Evolutionary conservation across 352 stramenopile genomes (phyloP), one percentile per base, ranked within the genome.

Genomic region (Pythium vanterpoolii): DNA sequence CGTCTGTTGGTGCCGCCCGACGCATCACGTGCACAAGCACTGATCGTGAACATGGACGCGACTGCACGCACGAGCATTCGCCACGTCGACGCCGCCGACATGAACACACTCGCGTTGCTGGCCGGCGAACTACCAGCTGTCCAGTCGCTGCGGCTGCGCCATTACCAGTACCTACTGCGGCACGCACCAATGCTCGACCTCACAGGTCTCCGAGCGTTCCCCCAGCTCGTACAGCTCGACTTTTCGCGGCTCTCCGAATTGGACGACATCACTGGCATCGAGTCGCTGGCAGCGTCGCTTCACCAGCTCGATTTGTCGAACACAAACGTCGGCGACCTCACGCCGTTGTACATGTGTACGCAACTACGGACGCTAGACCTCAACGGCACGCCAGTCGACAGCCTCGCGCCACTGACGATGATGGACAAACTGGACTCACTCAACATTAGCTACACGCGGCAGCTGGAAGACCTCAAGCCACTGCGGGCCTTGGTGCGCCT

Each of bases 371-470:
- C 58, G 28, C 47, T 68, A 21, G 59, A 68, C 24, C 18, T 68
- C 16, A 30, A 53, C 28, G 45, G 30, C 46, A 63, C 54, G 18
- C 60, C 46, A 4, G 47, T 68, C 9, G 31, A 40, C 28, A 58
- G 19, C 28, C 62, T 68, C 40, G 21, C 45, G 16, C 52, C 53
- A 13, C 21, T 68, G 7, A 52, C 45, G 11, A 44, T 45, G 18
- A 54, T 68, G 52, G 21, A 36, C 7, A 46, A 58, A 28, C 60
- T 68, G 1, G 36, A 28, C 27, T 45, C 60, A 14, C 39, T 68
- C 27, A 31, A 62, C 39, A 23, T 68, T 16, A 70, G 49, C 44
- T 70, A 68, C 46, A 68, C 60, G 3, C 44, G 53, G 11, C 34
- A 62, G 13, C 19, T 68, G 14, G 24, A 60, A 19, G 46, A 68